Conservation (phyloP, 768 basidiomycete species). For the Crucibulum laeve region DNA sequence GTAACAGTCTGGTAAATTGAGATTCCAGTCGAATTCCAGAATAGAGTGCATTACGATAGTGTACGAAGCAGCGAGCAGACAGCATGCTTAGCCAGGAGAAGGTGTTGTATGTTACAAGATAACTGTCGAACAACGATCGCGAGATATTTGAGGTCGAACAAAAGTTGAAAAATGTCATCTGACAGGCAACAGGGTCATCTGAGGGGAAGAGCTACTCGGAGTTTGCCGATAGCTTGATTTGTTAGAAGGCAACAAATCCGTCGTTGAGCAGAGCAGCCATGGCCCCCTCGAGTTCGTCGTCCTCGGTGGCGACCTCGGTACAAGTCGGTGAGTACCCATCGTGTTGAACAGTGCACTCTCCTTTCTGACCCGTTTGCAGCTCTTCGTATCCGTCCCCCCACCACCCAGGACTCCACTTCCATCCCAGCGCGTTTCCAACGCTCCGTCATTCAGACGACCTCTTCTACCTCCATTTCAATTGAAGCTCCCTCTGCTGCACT, state of each 20-base stretch:
- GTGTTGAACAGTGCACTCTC: slow-evolving; percentile 2
- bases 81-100: no score
- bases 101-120: no score
- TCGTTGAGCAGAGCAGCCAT: slow-evolving; percentile 46
- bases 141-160: no score
- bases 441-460: slow-evolving; percentile 75
- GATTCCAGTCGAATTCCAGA: no score
- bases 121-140: no score
- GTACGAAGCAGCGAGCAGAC: no score
- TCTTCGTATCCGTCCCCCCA: slow-evolving; percentile 86
- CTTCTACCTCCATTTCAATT: slow-evolving; percentile 74
- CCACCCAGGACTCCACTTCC: slow-evolving; percentile 74
- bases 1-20: no score
- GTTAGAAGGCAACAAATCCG: slow-evolving; percentile 16
- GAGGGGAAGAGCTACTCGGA: slow-evolving; percentile 25
- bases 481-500: slow-evolving; percentile 61
- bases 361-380: slow-evolving; percentile 38
- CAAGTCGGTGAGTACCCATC: slow-evolving; percentile 78
- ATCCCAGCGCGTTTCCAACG: slow-evolving; percentile 95
- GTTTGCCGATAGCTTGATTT: slow-evolving; percentile 30
- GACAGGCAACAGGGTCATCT: slow-evolving; percentile 17
- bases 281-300: slow-evolving; percentile 71
- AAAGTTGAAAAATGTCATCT: no score
- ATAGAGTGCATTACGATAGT: no score
- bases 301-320: slow-evolving; percentile 77